Evolutionary conservation across 2,329 filamentous ascomycete species (phyloP), one percentile per base, ranked within the genome.

Genomic region (Fusarium praegraminearum): DNA sequence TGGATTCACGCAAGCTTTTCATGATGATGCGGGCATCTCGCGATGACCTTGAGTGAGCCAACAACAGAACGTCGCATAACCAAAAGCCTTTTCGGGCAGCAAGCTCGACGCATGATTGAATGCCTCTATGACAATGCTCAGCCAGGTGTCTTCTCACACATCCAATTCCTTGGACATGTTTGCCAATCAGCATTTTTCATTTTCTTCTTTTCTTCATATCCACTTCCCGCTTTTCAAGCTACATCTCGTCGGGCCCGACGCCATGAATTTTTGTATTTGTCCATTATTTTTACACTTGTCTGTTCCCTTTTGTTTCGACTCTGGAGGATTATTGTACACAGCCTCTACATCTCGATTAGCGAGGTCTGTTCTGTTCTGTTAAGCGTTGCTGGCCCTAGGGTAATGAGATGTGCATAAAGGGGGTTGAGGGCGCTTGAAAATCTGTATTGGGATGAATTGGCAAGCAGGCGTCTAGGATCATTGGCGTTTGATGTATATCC

Each of bases 21-120:
- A 75, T 69, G 73, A 74, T 47, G 73, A 75, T 75, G 73, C 73
- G 67, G 73, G 71, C 73, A 75, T 75, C 73, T 74, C 69, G 62
- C 69, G 69, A 71, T 62, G 63, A 65, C 58, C 65, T 75, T 74
- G 71, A 58, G 71, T 71, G 70, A 65, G 62, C 64, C 63, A 53
- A 75, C 59, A 62, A 52, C 53, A 64, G 64, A 71, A 44, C 54
- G 53, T 52, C 52, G 59, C 54, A 45, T 54, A 41, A 47, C 41
- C 63, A 53, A 59, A 52, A 51, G 33, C 49, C 50, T 59, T 56
- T 47, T 60, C 58, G 62, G 44, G 56, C 67, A 51, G 45, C 51
- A 63, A 54, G 44, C 54, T 68, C 57, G 63, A 54, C 54, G 54
- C 54, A 70, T 54, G 61, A 70, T 47, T 68, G 46, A 70, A 67